Base-by-base conservation (phyloP, 2,329 filamentous ascomycete genomes). In the Fusarium pseudocircinatum region DNA sequence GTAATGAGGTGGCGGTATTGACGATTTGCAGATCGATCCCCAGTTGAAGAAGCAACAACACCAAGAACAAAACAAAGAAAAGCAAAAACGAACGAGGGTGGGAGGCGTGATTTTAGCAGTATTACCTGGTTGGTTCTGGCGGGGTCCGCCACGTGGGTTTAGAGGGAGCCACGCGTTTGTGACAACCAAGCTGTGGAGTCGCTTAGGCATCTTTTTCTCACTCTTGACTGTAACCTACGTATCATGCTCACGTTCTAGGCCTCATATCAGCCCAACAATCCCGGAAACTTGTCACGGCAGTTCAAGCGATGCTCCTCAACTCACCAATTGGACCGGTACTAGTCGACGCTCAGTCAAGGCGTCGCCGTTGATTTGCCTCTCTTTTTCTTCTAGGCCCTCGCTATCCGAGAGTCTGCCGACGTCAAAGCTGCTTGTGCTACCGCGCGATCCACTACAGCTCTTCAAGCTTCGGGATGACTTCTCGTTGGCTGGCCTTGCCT, bases 91-190 rank as follows among this genome's bases (percentile, higher is more conserved):
- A 13, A 13, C 12, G 37, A 58, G 53, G 76, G 76, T 62, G 76
- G 78, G 76, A 58, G 42, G 16, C 26, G 54, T 58, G 54, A 49
- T 14, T 49, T 47, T 71, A 76, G 67, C 24, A 32, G 11, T 15
- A 49, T 13, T 37, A 58, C 49, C 64, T 28, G 47, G 69, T 64
- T 62, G 28, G 61, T 67, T 52, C 53, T 60, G 59, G 75, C 69
- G 73, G 76, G 71, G 67, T 62, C 67, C 63, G 76, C 78, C 78
- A 79, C 78, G 78, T 79, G 78, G 78, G 65, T 72, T 77, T 75
- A 54, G 71, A 72, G 65, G 43, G 68, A 78, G 75, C 75, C 72
- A 78, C 73, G 67, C 69, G 68, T 72, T 70, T 67, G 65, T 65
- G 59, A 77, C 60, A 63, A 74, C 24, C 67, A 68, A 70, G 65